Percentiles rank a stretch among this genome's conserved stretches.
Conservation (phyloP, 768 basidiomycete species). For the Russula sp. region DNA sequence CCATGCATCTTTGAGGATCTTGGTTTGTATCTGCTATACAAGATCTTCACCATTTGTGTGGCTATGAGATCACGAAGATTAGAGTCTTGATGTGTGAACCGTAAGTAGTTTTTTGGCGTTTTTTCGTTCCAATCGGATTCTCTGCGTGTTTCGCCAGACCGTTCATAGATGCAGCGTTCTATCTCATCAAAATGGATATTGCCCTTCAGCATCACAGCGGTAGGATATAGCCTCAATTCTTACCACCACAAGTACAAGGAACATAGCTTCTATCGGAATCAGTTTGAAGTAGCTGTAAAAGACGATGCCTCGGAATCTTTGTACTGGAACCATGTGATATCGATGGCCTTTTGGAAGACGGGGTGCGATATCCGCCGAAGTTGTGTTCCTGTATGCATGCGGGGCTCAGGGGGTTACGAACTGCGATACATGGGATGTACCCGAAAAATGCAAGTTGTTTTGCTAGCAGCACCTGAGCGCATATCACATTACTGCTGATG, state of each 20-base stretch:
- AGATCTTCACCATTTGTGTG: neutral
- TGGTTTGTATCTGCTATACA: neutral
- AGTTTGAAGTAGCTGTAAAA: slow-evolving; percentile 1
- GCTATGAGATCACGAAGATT: neutral
- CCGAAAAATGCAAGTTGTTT: neutral
- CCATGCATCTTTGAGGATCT: slow-evolving; percentile 3
- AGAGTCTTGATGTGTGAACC: neutral
- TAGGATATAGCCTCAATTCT: neutral
- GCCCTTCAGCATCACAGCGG: neutral
- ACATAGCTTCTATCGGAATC: neutral
- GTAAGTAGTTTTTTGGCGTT: neutral
- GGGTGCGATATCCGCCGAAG: neutral
- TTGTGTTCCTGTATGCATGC: neutral
- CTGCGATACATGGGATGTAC: neutral
- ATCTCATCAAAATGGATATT: neutral
- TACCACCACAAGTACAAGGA: slow-evolving; percentile 7
- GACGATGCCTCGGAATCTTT: neutral
- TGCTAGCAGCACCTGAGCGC: neutral
- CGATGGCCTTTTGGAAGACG: slow-evolving; percentile 7
- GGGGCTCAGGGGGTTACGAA: neutral
- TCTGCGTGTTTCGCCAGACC: neutral
- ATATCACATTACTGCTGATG: neutral
- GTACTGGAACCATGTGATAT: slow-evolving; percentile 10
- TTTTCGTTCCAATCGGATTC: neutral
- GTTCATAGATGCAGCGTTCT: slow-evolving; percentile 11